Conservation (phyloP, 495 filamentous ascomycete species). For the Collariella sp. region DNA sequence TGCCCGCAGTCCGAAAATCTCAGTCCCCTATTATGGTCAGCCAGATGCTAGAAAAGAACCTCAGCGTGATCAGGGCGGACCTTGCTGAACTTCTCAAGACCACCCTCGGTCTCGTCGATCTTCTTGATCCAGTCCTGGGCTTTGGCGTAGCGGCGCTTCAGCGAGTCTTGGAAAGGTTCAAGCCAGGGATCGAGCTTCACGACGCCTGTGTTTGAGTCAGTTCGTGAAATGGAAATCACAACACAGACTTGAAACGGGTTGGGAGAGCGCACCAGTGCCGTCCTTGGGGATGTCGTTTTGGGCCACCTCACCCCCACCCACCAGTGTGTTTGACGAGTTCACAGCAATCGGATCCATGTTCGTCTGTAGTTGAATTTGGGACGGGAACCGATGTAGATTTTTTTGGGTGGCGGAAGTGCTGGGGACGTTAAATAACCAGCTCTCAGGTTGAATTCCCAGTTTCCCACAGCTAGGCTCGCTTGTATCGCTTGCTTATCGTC, state of each 20-base stretch:
- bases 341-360: conserved; percentile 31
- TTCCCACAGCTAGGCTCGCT: no score
- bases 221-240: not conserved
- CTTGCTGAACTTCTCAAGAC: conserved; percentile 84
- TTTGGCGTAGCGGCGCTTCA: conserved; percentile 67
- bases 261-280: conserved; percentile 36
- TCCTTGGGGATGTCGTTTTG: conserved; percentile 35
- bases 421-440: no score
- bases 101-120: conserved; percentile 76
- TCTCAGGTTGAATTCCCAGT: no score
- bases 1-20: conserved; percentile 76
- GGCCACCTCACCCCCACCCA: conserved; percentile 21
- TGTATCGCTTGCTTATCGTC: no score
- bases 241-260: not conserved
- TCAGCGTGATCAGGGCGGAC: conserved; percentile 36
- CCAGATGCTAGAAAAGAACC: not conserved
- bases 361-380: not conserved
- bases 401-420: no score
- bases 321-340: conserved; percentile 35
- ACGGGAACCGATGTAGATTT: no score
- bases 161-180: conserved; percentile 67
- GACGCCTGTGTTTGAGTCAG: conserved; percentile 53
- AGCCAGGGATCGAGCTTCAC: conserved; percentile 85
- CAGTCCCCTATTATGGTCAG: conserved; percentile 55
- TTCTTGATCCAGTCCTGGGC: conserved; percentile 83